These are phyloP conservation scores for Pulveroboletus sp. DNA, from an alignment of 768 basidiomycete species.

Conservation along the genomic window DNA sequence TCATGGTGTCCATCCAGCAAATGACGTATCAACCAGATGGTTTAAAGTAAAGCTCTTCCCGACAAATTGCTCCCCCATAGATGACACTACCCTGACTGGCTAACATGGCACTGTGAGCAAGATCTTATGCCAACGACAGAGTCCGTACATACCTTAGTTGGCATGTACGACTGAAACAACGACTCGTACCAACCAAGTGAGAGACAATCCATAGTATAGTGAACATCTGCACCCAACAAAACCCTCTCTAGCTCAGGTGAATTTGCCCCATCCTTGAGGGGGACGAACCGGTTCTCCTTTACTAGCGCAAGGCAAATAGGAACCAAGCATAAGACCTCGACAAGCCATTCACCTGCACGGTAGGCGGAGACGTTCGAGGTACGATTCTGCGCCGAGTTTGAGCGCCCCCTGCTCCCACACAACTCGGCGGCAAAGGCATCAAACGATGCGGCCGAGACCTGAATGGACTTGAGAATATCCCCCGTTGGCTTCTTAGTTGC, in stretches of 20 bases:
- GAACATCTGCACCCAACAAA: constrained; percentile 55
- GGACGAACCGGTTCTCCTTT: constrained; percentile 56
- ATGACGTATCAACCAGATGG: constrained; percentile 58
- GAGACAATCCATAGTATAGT: constrained; percentile 47
- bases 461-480: constrained; percentile 36
- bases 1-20: constrained; percentile 59
- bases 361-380: constrained; percentile 30
- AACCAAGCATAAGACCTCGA: constrained; percentile 57
- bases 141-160: constrained; percentile 38
- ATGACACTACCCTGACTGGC: constrained; percentile 62
- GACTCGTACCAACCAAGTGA: constrained; percentile 65
- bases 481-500: constrained; percentile 49
- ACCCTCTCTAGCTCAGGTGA: constrained; percentile 47
- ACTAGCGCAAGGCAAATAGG: constrained; percentile 61
- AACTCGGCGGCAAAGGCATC: constrained; percentile 18
- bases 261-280: constrained; percentile 52
- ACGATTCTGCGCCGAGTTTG: too few species aligned
- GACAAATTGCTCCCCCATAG: constrained; percentile 66
- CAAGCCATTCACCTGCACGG: constrained; percentile 55
- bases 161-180: constrained; percentile 59
- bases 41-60: constrained; percentile 57
- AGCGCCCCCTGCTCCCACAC: constrained; percentile 13
- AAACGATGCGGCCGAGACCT: constrained; percentile 29
- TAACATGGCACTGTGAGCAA: constrained; percentile 13
- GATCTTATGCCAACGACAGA: too few species aligned